Base-by-base conservation (phyloP, 1,284 basidiomycete genomes). In the Naganishia cerealis region DNA sequence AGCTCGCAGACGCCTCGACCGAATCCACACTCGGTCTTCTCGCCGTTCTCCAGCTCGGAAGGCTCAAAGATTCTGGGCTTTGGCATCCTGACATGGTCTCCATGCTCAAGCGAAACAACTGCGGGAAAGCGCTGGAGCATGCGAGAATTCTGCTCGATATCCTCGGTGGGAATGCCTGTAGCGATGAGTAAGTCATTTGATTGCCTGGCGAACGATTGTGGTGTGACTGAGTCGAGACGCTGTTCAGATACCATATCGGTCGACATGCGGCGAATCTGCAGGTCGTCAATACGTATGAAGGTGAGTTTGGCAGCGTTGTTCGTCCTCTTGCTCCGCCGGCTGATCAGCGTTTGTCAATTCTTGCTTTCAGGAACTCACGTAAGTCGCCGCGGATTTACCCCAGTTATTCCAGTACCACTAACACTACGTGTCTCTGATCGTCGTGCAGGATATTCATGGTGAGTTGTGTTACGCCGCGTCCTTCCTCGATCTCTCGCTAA, bases 61-160 rank as follows among this genome's bases (percentile, higher is more conserved):
- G 93, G 38, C 83, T 96, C 71, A 97, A 97, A 83, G 95, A 98
- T 73, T 77, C 83, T 55, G 90, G 88, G 33, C 84, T 84, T 72
- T 84, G 90, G 76, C 87, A 88, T 24, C 90, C 95, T 1, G 94
- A 98, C 80, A 95, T 95, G 93, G 86, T 99, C 72, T 94, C 90
- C 72, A 84, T 97, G 75, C 86, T 97, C 72, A 99, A 99, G 85
- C 86, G 92, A 72, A 98, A 98, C 78, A 98, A 97, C 76, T 95
- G 93, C 76, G 91, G 91, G 21, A 94, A 94, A 82, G 94, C 94
- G 0, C 81, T 96, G 58, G 83, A 89, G 73, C 91, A 95, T 73
- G 81, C 89, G 24, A 84, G 94, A 33, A 82, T 86, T 65, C 82
- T 97, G 59, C 82, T 97, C 73, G 92, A 98, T 78, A 89, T 95